A percentile compares a stretch with the other conserved stretches of the same genome.
Conservation (phyloP, 2,329 filamentous ascomycete species). For the Botrytis paeoniae region DNA sequence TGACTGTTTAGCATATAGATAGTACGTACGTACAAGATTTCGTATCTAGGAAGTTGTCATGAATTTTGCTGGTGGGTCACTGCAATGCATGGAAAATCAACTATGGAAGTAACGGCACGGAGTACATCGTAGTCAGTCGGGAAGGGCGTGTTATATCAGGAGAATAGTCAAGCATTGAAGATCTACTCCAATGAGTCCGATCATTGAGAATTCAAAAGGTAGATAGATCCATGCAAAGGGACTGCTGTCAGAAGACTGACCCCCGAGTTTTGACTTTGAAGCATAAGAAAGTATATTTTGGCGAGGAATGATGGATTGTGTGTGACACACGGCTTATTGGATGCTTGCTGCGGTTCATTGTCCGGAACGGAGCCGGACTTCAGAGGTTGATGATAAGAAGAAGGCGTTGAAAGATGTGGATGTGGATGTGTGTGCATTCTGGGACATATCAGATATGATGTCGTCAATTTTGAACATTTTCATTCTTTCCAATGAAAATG, state of each 20-base stretch:
- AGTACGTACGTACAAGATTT: background rate
- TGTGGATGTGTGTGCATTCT: background rate
- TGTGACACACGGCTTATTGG: background rate
- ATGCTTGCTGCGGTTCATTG: background rate
- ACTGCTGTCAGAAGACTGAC: background rate
- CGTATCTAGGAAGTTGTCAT: background rate
- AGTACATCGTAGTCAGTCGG: background rate
- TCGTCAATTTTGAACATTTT: background rate
- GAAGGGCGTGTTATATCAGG: background rate
- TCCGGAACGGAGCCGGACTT: background rate
- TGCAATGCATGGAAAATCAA: slow-evolving; percentile 1
- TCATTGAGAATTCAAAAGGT: background rate
- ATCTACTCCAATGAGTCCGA: background rate
- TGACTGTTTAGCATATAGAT: background rate
- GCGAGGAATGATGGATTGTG: background rate
- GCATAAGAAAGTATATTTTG: background rate
- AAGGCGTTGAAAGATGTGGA: background rate
- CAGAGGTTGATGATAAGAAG: background rate
- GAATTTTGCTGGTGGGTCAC: background rate
- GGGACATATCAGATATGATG: background rate
- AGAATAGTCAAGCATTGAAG: background rate
- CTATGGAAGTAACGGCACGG: slow-evolving; percentile 7
- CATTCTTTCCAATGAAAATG: background rate
- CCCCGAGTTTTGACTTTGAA: background rate
- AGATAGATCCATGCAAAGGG: background rate